phyloP scores from a whole-genome alignment of 129 eudicot genomes.

The Deinandra increscens region DNA sequence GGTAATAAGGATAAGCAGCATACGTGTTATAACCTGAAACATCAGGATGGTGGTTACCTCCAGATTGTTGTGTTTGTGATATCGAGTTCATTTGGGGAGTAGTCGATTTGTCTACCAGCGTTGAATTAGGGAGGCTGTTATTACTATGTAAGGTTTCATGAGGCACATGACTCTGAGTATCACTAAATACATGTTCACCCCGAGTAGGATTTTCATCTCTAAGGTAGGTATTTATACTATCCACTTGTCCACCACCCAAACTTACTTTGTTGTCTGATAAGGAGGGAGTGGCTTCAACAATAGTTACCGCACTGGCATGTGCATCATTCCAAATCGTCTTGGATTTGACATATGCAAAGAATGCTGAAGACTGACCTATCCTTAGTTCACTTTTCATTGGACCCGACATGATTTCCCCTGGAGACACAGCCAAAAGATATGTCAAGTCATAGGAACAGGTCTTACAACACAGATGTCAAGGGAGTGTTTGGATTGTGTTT shows the following conservation, averaged over 20 bases:
- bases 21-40: constrained; percentile 42
- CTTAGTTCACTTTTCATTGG: constrained; percentile 73
- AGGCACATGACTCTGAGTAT: no score
- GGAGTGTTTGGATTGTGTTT: no score
- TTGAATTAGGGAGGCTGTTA: constrained; percentile 45
- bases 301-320: no score
- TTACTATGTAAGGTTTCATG: constrained; percentile 40
- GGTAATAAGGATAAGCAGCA: constrained; percentile 64
- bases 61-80: constrained; percentile 22
- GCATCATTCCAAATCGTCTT: constrained; percentile 25
- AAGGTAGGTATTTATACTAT: no score
- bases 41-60: constrained; percentile 39
- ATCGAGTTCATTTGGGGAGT: constrained; percentile 39
- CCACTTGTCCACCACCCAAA: no score
- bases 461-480: no score
- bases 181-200: no score
- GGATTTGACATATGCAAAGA: constrained; percentile 82
- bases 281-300: constrained; percentile 33
- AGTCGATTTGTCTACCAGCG: constrained; percentile 46
- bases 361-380: constrained; percentile 94
- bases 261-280: constrained; percentile 27
- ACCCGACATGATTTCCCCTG: constrained; percentile 52
- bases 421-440: constrained; percentile 6
- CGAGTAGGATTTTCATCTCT: no score
- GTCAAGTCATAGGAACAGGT: neutral